Base-by-base conservation (phyloP, 805 yeast species). In the Grigorovia transvaalensis region DNA sequence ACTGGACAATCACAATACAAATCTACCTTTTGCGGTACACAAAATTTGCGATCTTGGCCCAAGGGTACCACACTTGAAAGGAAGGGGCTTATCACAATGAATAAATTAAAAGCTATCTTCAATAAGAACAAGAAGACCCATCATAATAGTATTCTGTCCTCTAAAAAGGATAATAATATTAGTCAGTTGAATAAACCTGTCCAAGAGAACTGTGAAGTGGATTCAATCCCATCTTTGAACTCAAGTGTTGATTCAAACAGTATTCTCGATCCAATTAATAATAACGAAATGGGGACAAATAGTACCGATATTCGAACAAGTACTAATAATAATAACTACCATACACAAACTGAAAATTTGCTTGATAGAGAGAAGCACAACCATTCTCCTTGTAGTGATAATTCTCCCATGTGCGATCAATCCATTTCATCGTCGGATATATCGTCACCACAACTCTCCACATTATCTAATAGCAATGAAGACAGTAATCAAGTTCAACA, bases 41-140 rank as follows among this genome's bases (percentile, higher is more conserved):
- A 23, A 4, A 23, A 23, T 6, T 23, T 23, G 27, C 27, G 27
- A 23, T 23, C 27, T 23, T 23, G 27, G 27, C 27, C 6, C 6
- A 23, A 23, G 15, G 38, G 15, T 13, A 33, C 11, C 38, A 33
- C 38, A 11, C 38, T 13, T 4, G 3, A 13, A 38, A 38, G 15
- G 42, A n/a, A 38, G 42, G n/a, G 2, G 17, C n/a, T 15, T 15
- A 4, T 13, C 13, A 41, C 20, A 18, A 56, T 56, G 59, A 51
- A 54, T 42, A 56, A 54, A 40, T 49, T 56, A 17, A 56, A 54
- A 43, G 52, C 53, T 17, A 47, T 54, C 11, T 56, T 56, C 40
- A 41, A 42, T 33, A 56, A 49, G 45, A 53, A 47, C 29, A 53
- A 51, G 33, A 35, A 47, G 9, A 30, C 29, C 15, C 45, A 47